Evolutionary conservation across 78 protist genomes (phyloP).

Genomic region (Salpingoeca rosetta): DNA sequence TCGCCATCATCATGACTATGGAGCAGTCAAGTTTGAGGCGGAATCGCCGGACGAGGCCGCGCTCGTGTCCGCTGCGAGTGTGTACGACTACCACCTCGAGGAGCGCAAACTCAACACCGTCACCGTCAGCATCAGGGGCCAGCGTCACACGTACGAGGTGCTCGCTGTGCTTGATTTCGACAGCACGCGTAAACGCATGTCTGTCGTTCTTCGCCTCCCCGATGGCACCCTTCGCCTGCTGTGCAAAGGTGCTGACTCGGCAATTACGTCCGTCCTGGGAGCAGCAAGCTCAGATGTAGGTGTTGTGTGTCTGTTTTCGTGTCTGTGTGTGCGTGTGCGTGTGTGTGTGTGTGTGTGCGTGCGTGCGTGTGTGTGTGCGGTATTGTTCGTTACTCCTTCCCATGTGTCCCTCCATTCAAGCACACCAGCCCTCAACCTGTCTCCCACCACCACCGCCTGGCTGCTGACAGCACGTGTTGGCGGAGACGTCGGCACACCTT

Average conservation of each 20-base stretch:
- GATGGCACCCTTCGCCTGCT: slow-evolving; percentile 21
- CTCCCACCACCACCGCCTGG: neutral
- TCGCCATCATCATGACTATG: neutral
- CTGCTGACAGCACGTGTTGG: too few relatives aligned
- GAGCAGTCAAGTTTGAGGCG: slow-evolving; percentile 21
- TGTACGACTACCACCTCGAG: slow-evolving; percentile 10
- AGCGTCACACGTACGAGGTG: neutral
- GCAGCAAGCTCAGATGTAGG: neutral
- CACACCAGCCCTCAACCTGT: neutral
- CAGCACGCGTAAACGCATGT: slow-evolving; percentile 58
- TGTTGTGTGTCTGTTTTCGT: too few relatives aligned
- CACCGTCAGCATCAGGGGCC: neutral
- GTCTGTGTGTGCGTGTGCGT: too few relatives aligned
- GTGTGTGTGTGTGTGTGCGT: too few relatives aligned
- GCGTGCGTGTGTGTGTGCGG: too few relatives aligned
- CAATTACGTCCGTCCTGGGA: slow-evolving; percentile 9
- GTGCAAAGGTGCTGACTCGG: slow-evolving; percentile 81
- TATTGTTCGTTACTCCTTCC: neutral
- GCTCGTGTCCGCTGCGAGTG: slow-evolving; percentile 36
- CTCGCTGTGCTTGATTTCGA: slow-evolving; percentile 32
- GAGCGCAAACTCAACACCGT: neutral
- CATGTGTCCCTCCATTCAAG: too few relatives aligned
- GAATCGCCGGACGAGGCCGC: slow-evolving; percentile 79
- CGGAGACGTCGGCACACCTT: slow-evolving; percentile 1
- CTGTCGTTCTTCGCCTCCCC: slow-evolving; percentile 52